A percentile compares a stretch with the other conserved stretches of the same genome.
These are phyloP conservation scores for Neonothopanus nambi DNA, from an alignment of 1,284 basidiomycete species.

Conservation along the genomic window DNA sequence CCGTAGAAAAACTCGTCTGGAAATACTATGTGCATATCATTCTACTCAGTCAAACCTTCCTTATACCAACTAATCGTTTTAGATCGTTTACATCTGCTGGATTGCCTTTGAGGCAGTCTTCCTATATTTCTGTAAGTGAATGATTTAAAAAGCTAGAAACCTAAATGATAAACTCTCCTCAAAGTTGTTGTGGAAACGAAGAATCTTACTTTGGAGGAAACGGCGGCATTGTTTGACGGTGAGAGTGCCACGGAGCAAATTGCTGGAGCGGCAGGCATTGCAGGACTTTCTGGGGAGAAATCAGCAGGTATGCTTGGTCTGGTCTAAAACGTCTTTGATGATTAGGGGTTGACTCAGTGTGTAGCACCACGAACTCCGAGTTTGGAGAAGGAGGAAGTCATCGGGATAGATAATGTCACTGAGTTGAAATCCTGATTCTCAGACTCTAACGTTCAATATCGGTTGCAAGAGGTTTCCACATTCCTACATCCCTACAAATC, in stretches of 20 bases:
- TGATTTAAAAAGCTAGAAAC: constrained; percentile 1
- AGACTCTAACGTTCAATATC: too few species aligned
- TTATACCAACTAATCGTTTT: constrained; percentile 1
- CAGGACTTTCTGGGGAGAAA: too few species aligned
- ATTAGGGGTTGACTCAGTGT: too few species aligned
- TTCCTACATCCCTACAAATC: too few species aligned
- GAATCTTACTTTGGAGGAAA: constrained; percentile 72
- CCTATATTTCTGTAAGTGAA: constrained; percentile 53
- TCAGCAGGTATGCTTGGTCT: too few species aligned
- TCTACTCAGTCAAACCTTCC: background rate
- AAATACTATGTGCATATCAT: constrained; percentile 53
- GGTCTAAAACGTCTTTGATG: too few species aligned
- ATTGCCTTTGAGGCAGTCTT: constrained; percentile 62
- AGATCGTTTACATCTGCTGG: constrained; percentile 71
- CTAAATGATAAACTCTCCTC: background rate
- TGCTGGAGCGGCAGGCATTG: constrained; percentile 14
- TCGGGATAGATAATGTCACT: too few species aligned
- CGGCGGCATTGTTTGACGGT: constrained; percentile 70
- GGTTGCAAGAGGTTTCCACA: too few species aligned
- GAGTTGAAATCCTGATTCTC: too few species aligned
- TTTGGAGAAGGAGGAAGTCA: too few species aligned
- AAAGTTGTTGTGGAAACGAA: constrained; percentile 64
- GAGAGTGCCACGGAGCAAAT: constrained; percentile 50
- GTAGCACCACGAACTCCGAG: too few species aligned
- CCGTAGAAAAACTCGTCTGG: constrained; percentile 55